Evolutionary conservation across 192 early-diverging fungal genomes (phyloP).

Genomic region (Lobosporangium transversale): DNA sequence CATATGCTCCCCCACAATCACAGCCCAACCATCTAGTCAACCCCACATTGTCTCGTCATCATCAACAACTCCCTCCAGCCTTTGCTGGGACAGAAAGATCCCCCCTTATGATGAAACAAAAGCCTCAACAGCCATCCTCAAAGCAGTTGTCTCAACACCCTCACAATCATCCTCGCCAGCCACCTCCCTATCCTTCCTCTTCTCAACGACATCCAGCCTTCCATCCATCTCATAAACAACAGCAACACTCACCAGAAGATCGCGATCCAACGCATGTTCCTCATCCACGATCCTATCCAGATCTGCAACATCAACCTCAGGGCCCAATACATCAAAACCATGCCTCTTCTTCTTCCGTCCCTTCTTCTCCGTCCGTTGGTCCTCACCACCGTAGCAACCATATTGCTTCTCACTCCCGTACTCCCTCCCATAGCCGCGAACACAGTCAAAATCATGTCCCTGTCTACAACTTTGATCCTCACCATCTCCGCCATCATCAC

Average conservation of each 20-base stretch:
- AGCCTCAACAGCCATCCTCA: slow-evolving; percentile 1
- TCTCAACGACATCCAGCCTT: slow-evolving; percentile 1
- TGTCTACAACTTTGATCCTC: slow-evolving; percentile 3
- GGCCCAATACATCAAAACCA: slow-evolving; percentile 7
- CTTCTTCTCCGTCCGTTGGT: no score
- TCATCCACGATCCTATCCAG: neutral
- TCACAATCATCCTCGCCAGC: slow-evolving; percentile 6
- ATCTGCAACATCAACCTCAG: slow-evolving; percentile 8
- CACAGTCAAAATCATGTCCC: slow-evolving; percentile 13
- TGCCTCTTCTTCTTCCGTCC: slow-evolving; percentile 2
- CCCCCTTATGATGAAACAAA: slow-evolving; percentile 20
- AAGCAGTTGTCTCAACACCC: slow-evolving; percentile 5
- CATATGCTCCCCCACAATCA: neutral
- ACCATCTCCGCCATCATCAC: neutral
- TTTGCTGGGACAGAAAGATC: neutral
- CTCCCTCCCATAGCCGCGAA: slow-evolving; percentile 2
- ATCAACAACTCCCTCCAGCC: neutral
- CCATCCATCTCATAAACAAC: neutral
- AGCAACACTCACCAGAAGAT: neutral
- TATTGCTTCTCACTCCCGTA: neutral
- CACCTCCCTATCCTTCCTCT: neutral
- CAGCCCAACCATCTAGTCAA: neutral
- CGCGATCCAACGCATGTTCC: neutral
- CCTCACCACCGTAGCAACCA: no score
- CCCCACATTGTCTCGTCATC: neutral